Percentiles rank a stretch among this genome's conserved stretches.
phyloP scores from a whole-genome alignment of 1,284 basidiomycete genomes.

The Puccinia coronata region DNA sequence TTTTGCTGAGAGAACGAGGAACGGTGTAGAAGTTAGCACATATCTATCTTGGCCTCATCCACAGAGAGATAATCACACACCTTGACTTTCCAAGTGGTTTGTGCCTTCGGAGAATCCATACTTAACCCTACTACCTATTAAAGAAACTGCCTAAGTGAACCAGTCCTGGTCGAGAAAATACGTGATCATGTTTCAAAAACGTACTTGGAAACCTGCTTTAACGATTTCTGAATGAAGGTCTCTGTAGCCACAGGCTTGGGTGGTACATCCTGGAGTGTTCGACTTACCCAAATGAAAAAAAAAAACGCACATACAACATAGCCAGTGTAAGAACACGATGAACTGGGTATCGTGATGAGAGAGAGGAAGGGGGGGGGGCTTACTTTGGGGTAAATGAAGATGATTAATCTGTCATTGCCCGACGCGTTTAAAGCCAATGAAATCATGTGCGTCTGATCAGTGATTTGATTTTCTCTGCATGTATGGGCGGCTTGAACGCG shows the following conservation, averaged over 20 bases:
- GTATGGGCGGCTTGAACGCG: too few relatives aligned
- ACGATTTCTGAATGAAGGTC: conserved; percentile 51
- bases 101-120: conserved; percentile 51
- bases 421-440: background rate
- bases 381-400: conserved; percentile 53
- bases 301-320: background rate
- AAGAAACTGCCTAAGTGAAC: background rate
- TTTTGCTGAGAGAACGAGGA: conserved; percentile 38
- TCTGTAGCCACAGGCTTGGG: conserved; percentile 52
- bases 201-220: conserved; percentile 51
- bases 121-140: conserved; percentile 51
- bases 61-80: too few relatives aligned
- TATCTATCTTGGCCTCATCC: too few relatives aligned
- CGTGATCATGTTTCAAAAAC: background rate
- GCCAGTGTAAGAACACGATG: background rate
- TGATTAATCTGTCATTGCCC: conserved; percentile 33
- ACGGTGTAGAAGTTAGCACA: too few relatives aligned
- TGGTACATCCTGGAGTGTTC: conserved; percentile 52
- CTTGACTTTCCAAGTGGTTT: conserved; percentile 51
- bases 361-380: background rate
- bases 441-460: background rate
- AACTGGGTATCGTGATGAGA: background rate
- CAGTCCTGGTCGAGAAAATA: background rate
- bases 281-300: conserved; percentile 20
- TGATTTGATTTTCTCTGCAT: background rate